Percentiles rank a stretch among this genome's conserved stretches.
Conservation (phyloP, 169 alveolate species). For the Blepharisma undulans region DNA sequence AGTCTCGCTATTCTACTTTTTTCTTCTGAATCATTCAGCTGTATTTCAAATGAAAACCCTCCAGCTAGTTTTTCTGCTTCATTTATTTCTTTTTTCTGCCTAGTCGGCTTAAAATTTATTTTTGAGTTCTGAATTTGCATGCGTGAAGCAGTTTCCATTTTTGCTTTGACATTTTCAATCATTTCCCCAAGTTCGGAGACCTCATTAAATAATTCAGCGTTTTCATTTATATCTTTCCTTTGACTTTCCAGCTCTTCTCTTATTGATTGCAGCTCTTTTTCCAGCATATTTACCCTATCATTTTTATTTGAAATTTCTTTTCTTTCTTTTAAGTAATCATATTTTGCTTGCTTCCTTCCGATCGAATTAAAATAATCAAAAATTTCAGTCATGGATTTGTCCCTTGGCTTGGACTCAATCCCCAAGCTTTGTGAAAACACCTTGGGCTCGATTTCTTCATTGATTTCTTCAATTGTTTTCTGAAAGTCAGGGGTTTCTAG, state of each 20-base stretch:
- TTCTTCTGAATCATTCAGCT: slow-evolving; percentile 1
- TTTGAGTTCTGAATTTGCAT: not conserved
- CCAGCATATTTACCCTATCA: slow-evolving; percentile 3
- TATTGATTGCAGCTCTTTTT: slow-evolving; percentile 1
- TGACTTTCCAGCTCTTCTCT: not conserved
- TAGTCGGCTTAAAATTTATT: not conserved
- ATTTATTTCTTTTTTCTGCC: not conserved
- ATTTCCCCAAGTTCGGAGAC: not conserved
- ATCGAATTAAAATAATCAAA: not conserved
- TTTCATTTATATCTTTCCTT: not conserved
- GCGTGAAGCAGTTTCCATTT: not conserved
- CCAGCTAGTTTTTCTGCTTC: not conserved
- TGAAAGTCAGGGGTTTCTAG: slow-evolving; percentile 31
- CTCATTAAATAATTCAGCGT: not conserved
- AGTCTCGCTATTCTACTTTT: not conserved
- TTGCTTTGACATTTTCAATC: slow-evolving; percentile 3
- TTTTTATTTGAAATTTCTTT: not conserved
- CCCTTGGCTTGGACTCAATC: not conserved
- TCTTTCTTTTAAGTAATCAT: not conserved
- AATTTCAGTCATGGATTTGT: not conserved
- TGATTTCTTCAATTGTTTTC: slow-evolving; percentile 36
- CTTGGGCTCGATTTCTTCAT: slow-evolving; percentile 37
- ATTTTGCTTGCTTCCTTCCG: not conserved
- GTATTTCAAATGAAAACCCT: not conserved
- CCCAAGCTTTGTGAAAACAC: slow-evolving; percentile 15